Evolutionary conservation across 2,329 filamentous ascomycete species (phyloP), one percentile per base, ranked within the genome.

Genomic region (Diaporthe citriasiana): DNA sequence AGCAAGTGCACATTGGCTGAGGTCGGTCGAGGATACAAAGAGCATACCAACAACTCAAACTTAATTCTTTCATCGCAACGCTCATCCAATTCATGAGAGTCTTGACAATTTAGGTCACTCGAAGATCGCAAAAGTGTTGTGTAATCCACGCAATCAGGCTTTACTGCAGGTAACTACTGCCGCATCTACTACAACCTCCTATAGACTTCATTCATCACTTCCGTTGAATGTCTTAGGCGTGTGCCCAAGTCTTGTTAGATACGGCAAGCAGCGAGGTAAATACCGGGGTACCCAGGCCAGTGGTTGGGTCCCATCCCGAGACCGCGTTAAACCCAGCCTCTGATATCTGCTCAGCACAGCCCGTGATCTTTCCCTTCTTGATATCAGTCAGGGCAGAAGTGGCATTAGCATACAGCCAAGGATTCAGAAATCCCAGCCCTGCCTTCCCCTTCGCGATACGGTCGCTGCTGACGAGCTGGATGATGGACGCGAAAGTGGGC

Each of bases 381-480:
- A 80, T 76, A 35, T 80, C 79, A 42, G 70, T 79, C 42, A 80
- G 70, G 5, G 72, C 78, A 19, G 55, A 40, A 40, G 42, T 69
- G 9, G 76, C 78, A 22, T 71, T 74, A 4, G 45, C 22, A 69
- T 78, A 78, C 45, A 78, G 51, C 72, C 72, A 78, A 6, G 77
- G 77, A 73, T 86, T 87, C 45, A 87, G 73, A 73, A 87, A 87
- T 0, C 85, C 85, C 68, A 87, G 79, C 1, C 78, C 78, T 4
- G 82, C 71, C 76, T 85, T 85, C 3, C 86, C 85, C 27, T 82
- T 81, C 6, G 83, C 79, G 22, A 90, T 78, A 47, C 87, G 81
- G 19, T 85, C 85, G 65, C 87, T 86, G 76, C 91, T 91, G 53
- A 91, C 77, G 30, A 89, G 84, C 4, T 87, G 83, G 60, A 91